Evolutionary conservation across 257 asterid species (phyloP).

Genomic region (Fraxinus cuspidata): DNA sequence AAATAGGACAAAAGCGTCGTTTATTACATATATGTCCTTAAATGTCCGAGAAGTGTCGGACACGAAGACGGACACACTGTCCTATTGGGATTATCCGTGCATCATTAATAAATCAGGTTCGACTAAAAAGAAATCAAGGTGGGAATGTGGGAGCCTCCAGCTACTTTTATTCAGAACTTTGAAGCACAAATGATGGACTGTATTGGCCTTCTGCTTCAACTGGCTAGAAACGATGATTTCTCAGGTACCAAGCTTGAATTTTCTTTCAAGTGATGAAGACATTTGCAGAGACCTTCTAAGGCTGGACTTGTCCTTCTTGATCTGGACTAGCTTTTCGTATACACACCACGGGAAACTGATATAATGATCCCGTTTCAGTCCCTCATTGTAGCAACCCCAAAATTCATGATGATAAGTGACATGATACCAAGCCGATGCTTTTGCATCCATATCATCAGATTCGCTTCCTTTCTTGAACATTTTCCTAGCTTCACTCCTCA

Average conservation of each 20-base stretch:
- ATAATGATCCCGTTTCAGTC: conserved; percentile 59
- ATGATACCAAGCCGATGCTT: conserved; percentile 91
- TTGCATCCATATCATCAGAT: conserved; percentile 46
- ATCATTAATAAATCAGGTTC: too few relatives aligned
- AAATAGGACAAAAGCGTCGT: too few relatives aligned
- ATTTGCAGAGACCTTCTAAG: conserved; percentile 19
- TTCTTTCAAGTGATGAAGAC: conserved; percentile 28
- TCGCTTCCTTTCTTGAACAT: conserved; percentile 66
- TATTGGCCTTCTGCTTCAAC: background rate
- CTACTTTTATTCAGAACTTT: too few relatives aligned
- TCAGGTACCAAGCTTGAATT: conserved; percentile 27
- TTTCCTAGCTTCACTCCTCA: conserved; percentile 73
- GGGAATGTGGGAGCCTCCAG: too few relatives aligned
- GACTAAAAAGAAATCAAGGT: too few relatives aligned
- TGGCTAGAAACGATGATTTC: background rate
- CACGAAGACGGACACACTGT: too few relatives aligned
- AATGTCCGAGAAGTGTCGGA: too few relatives aligned
- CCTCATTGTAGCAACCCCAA: conserved; percentile 69
- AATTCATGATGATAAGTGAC: conserved; percentile 65
- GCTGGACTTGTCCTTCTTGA: conserved; percentile 46
- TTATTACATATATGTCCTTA: too few relatives aligned
- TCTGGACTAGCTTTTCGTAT: conserved; percentile 62
- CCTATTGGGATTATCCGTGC: too few relatives aligned
- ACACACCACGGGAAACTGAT: conserved; percentile 91
- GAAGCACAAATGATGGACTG: too few relatives aligned